Conservation (phyloP, 148 eudicot genomes). For the Vaccinium myrtillus region DNA sequence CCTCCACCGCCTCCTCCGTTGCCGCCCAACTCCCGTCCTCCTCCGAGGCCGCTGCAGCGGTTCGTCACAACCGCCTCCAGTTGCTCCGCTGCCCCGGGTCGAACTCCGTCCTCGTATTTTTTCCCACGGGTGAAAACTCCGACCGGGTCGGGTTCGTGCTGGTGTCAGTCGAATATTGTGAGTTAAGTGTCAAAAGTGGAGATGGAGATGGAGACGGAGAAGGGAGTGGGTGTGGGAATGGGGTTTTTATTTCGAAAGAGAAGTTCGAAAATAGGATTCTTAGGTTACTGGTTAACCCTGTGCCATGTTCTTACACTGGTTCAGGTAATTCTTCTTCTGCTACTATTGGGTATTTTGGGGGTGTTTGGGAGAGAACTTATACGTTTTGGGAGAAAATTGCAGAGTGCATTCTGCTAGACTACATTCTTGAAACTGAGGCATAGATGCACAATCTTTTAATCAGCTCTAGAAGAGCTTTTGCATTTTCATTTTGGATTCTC, state of each 20-base stretch:
- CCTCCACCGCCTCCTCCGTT: conserved; percentile 34
- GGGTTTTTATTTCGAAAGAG: conserved; percentile 22
- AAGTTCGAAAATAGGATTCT: conserved; percentile 45
- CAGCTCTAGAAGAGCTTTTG: too few relatives aligned
- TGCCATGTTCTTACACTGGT: conserved; percentile 16
- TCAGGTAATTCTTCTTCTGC: conserved; percentile 19
- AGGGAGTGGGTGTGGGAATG: not conserved
- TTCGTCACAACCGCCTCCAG: conserved; percentile 44
- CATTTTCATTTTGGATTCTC: too few relatives aligned
- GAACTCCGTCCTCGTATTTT: conserved; percentile 41
- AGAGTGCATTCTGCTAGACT: too few relatives aligned
- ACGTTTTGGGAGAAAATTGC: too few relatives aligned
- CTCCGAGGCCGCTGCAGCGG: not conserved
- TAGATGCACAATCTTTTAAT: too few relatives aligned
- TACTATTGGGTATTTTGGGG: conserved; percentile 47
- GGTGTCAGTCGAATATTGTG: conserved; percentile 27
- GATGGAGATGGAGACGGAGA: conserved; percentile 20
- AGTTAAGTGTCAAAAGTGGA: conserved; percentile 19
- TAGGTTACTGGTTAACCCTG: conserved; percentile 38
- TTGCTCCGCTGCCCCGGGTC: conserved; percentile 37
- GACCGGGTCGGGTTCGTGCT: conserved; percentile 55
- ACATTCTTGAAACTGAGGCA: too few relatives aligned
- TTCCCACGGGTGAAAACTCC: conserved; percentile 60
- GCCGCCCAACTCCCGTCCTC: conserved; percentile 11
- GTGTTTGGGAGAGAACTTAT: too few relatives aligned